Evolutionary conservation across 139 green algal genomes (phyloP).

Genomic region (Penium margaritaceum): DNA sequence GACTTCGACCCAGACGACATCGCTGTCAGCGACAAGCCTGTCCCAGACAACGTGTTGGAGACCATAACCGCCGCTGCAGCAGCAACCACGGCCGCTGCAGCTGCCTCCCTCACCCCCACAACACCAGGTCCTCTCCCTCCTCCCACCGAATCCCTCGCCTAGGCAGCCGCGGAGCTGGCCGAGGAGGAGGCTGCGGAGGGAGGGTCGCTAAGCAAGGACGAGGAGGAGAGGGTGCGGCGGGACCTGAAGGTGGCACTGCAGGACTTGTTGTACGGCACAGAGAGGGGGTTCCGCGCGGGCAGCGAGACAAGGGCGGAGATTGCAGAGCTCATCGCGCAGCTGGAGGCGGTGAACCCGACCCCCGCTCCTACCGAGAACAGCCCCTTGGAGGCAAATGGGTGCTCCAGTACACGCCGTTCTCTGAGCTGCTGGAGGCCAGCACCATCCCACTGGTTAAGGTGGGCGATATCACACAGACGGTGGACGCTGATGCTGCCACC

Average conservation of each 20-base stretch:
- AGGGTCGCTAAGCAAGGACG: no score
- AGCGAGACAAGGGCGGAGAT: conserved; percentile 75
- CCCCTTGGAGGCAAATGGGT: conserved; percentile 58
- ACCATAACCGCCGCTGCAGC: no score
- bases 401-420: conserved; percentile 57
- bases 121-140: no score
- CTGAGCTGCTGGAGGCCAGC: conserved; percentile 69
- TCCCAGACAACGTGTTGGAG: no score
- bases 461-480: conserved; percentile 75
- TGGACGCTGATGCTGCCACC: conserved; percentile 57
- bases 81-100: no score
- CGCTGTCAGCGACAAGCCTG: no score
- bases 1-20: no score
- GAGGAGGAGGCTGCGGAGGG: not conserved
- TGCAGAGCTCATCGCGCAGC: conserved; percentile 81
- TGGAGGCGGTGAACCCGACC: conserved; percentile 81
- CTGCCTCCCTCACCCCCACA: no score
- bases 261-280: conserved; percentile 76
- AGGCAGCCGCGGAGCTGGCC: no score
- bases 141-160: no score
- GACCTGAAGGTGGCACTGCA: conserved; percentile 66
- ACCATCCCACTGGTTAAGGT: conserved; percentile 73
- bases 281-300: conserved; percentile 66
- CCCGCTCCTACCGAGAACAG: conserved; percentile 61
- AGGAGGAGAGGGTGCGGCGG: not conserved